phyloP scores from a whole-genome alignment of 306 rosid genomes.

The Vicia villosa region DNA sequence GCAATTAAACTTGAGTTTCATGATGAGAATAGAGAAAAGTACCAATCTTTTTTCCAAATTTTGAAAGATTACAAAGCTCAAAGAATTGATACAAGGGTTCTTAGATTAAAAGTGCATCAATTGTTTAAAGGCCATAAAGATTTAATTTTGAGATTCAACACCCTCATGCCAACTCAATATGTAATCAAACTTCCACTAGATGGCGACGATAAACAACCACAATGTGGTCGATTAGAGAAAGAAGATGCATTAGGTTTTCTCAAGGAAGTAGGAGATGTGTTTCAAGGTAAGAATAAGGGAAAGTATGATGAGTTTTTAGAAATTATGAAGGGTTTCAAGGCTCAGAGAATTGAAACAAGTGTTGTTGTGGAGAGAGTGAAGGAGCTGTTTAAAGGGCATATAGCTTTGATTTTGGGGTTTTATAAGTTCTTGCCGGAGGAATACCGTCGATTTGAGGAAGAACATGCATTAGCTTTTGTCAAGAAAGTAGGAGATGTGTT shows the following conservation, averaged over 20 bases:
- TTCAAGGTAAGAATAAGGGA: background rate
- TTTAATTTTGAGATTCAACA: background rate
- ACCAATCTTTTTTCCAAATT: background rate
- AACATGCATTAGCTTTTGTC: background rate
- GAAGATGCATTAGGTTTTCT: background rate
- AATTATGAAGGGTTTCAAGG: background rate
- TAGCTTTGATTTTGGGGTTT: background rate
- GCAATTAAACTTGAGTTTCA: background rate
- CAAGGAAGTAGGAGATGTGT: background rate
- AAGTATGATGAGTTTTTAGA: background rate
- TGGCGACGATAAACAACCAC: background rate
- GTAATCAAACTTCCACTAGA: slow-evolving; percentile 1
- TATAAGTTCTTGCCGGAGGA: background rate
- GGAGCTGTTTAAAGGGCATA: background rate
- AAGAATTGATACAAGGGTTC: background rate
- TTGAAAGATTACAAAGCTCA: background rate
- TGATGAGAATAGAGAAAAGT: background rate
- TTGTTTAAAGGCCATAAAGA: background rate
- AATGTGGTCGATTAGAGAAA: background rate
- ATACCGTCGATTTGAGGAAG: background rate
- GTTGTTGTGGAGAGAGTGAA: background rate
- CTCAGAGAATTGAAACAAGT: background rate
- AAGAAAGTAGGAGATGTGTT: background rate
- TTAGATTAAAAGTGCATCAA: background rate
- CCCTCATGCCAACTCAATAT: background rate